Base-by-base conservation (phyloP, 371 early-diverging fungal species). In the Syncephalastrum contaminatum region DNA sequence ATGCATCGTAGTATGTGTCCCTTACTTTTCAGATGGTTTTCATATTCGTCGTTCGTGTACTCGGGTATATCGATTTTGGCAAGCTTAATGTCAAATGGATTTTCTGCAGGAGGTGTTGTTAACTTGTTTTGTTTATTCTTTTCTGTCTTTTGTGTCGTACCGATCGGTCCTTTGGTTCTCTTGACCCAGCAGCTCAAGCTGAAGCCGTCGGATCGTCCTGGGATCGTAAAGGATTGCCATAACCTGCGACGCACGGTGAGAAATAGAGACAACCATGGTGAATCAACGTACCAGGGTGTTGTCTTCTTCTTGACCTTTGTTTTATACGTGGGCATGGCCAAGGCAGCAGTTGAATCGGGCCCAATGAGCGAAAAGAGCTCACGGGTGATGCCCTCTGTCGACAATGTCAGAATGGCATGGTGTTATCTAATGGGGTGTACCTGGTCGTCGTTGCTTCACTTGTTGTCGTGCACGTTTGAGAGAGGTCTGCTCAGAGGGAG, bases 131-230 rank as follows among this genome's bases (percentile, higher is more conserved):
- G 16, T 25, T 22, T 10, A 20, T 53, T 20, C 16, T 13, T 52
- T 52, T 30, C 18, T n/a, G 10, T 42, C 10, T 15, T 10, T 40
- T 52, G 25, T 44, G 24, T 40, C 25, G 46, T 42, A 53, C 57
- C 64, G 52, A 67, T 62, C 4, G 36, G 36, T 67, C 73, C 24
- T 66, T 75, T 19, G 72, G 60, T 71, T 27, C 76, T 81, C 53
- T 88, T 88, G 36, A 81, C 69, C 94, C 95, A 94, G 56, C 91
- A 92, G 22, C 82, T 66, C 39, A 94, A 62, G 5, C 68, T 66
- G 43, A 94, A 59, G 27, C 77, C 82, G 64, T 93, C 95, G 4
- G 61, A 73, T 62, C 93, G 80, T 4, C 89, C 92, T 43, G 89
- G 85, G 67, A 90, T 91, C 18, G 72, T 74, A 62, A 93, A 93